Evolutionary conservation across 805 yeast genomes (phyloP).

Genomic region (Sugiyamaella qingdaonensis): DNA sequence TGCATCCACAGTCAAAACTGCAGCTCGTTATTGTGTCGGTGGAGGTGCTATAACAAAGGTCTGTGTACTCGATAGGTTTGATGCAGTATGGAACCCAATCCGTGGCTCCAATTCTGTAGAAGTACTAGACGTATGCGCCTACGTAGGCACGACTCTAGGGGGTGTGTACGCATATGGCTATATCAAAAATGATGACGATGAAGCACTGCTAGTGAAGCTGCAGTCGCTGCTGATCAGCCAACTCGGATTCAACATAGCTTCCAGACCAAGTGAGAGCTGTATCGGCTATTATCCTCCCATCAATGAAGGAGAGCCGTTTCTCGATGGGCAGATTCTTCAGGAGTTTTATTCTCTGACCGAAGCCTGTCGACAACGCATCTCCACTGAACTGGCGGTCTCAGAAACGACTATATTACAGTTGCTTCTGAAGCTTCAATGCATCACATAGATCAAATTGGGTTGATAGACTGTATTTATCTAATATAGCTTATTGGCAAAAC

Average conservation of each 20-base stretch:
- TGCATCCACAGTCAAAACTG: not conserved
- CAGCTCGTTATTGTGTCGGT: not conserved
- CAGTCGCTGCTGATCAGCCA: not conserved
- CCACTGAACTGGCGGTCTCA: not conserved
- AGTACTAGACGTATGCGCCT: not conserved
- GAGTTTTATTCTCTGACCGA: not conserved
- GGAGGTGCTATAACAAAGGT: conserved; percentile 2
- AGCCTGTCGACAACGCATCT: not conserved
- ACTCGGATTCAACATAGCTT: not conserved
- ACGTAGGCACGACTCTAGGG: conserved; percentile 3
- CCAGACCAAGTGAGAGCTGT: not conserved
- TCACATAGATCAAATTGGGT: not conserved
- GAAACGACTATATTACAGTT: not conserved
- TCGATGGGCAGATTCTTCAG: not conserved
- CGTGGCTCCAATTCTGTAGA: not conserved
- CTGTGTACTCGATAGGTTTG: not conserved
- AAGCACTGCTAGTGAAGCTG: not conserved
- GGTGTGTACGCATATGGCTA: not conserved
- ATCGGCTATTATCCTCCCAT: not conserved
- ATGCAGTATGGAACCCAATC: conserved; percentile 4
- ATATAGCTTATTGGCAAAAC: too few species aligned
- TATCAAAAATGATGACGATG: not conserved
- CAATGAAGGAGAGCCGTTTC: not conserved
- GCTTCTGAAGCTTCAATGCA: not conserved
- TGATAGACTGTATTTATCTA: too few species aligned